Percentiles rank a stretch among this genome's conserved stretches.
phyloP scores from a whole-genome alignment of 306 rosid genomes.

The Neltuma alba region DNA sequence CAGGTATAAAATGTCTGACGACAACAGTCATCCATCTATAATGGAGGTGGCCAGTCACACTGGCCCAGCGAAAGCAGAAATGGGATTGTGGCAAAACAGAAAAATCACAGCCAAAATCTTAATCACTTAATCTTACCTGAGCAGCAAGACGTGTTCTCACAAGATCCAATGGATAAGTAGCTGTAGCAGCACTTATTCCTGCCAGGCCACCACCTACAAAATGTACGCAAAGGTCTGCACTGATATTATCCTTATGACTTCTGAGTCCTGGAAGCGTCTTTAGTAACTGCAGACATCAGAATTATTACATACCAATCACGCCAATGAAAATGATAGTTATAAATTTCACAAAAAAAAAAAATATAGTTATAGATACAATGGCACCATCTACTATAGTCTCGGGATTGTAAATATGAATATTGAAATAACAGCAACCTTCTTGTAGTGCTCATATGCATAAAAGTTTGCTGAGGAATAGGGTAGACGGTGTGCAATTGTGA shows the following conservation, averaged over 20 bases:
- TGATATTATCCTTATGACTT: slow-evolving; percentile 49
- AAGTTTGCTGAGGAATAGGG: slow-evolving; percentile 94
- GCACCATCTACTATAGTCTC: neutral
- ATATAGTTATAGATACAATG: neutral
- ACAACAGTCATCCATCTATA: neutral
- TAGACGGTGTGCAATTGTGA: slow-evolving; percentile 91
- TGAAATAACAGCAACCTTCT: slow-evolving; percentile 48
- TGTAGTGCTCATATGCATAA: slow-evolving; percentile 87
- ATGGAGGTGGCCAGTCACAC: neutral
- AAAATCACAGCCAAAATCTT: neutral
- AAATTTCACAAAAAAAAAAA: too few relatives aligned
- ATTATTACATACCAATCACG: slow-evolving; percentile 17
- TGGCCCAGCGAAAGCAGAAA: neutral
- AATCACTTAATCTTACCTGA: slow-evolving; percentile 48
- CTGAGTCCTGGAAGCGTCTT: slow-evolving; percentile 59
- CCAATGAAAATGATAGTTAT: neutral
- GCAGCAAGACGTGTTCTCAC: slow-evolving; percentile 79
- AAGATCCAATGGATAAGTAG: slow-evolving; percentile 69
- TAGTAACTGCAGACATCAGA: slow-evolving; percentile 50
- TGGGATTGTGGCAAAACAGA: neutral
- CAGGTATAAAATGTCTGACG: neutral
- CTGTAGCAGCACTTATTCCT: slow-evolving; percentile 82
- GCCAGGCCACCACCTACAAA: slow-evolving; percentile 93
- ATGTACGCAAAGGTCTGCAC: slow-evolving; percentile 64
- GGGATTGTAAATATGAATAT: neutral